These are phyloP conservation scores for Prunella vulgaris DNA, from an alignment of 257 asterid genomes.

Conservation along the genomic window DNA sequence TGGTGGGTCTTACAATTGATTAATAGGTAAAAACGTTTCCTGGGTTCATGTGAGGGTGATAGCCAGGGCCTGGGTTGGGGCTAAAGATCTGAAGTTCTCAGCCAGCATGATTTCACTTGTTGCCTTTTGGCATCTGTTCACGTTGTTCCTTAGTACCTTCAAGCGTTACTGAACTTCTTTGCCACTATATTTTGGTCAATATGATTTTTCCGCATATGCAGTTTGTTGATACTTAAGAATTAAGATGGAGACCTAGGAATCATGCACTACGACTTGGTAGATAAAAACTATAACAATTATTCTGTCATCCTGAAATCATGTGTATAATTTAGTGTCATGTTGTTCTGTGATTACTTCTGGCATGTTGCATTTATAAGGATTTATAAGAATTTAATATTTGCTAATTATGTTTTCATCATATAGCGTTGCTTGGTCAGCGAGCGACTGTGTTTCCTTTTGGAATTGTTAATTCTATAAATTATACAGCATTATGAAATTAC, in stretches of 20 bases:
- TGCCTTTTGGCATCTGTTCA: background rate
- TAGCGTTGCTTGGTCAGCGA: slow-evolving; percentile 10
- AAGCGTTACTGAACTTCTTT: background rate
- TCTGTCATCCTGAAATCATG: background rate
- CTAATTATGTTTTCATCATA: background rate
- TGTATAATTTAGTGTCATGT: background rate
- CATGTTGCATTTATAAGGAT: background rate
- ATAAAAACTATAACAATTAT: background rate
- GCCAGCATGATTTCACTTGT: slow-evolving; percentile 10
- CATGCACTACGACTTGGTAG: background rate
- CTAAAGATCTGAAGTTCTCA: slow-evolving; percentile 14
- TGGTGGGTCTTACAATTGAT: background rate
- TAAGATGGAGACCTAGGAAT: slow-evolving; percentile 4
- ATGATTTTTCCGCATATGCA: background rate
- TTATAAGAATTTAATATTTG: background rate
- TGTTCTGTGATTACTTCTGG: slow-evolving; percentile 5
- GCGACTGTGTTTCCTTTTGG: slow-evolving; percentile 3
- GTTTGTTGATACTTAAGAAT: slow-evolving; percentile 2
- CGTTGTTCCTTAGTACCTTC: background rate
- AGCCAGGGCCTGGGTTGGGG: background rate
- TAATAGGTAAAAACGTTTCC: background rate
- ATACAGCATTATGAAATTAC: slow-evolving; percentile 21
- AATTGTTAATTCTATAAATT: slow-evolving; percentile 10
- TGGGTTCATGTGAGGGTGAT: slow-evolving; percentile 9
- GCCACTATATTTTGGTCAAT: background rate